phyloP scores from a whole-genome alignment of 2,329 filamentous ascomycete genomes.

The Aspergillus clavatus region DNA sequence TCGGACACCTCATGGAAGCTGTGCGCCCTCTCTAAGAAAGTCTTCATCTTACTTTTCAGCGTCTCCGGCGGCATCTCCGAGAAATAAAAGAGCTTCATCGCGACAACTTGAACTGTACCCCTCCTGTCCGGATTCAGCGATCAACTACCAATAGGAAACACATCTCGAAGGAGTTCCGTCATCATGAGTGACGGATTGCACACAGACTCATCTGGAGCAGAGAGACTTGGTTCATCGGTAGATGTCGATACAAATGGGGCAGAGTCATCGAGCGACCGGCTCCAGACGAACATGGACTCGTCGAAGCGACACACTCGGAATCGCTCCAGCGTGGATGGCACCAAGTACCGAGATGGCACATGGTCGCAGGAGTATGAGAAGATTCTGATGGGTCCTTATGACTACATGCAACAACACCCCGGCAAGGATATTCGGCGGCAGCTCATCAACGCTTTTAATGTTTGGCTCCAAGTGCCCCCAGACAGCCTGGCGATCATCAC shows the following conservation, averaged over 20 bases:
- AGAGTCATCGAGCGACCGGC: slow-evolving; percentile 43
- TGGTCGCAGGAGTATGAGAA: slow-evolving; percentile 39
- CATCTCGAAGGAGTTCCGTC: slow-evolving; percentile 67
- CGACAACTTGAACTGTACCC: not conserved
- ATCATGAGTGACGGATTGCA: slow-evolving; percentile 39
- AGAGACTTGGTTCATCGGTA: slow-evolving; percentile 45
- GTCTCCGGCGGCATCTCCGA: no score
- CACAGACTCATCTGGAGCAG: slow-evolving; percentile 2
- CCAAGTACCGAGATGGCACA: slow-evolving; percentile 35
- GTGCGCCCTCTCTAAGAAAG: no score
- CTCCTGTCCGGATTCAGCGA: slow-evolving; percentile 29
- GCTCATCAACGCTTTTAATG: slow-evolving; percentile 43
- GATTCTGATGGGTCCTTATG: slow-evolving; percentile 42
- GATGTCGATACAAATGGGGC: slow-evolving; percentile 53
- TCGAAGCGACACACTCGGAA: slow-evolving; percentile 29
- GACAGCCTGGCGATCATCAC: slow-evolving; percentile 40
- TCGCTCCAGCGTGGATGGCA: slow-evolving; percentile 36
- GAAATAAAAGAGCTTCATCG: not conserved
- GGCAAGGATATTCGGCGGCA: slow-evolving; percentile 44
- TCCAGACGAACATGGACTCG: slow-evolving; percentile 21
- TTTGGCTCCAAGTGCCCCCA: slow-evolving; percentile 41
- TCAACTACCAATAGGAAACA: slow-evolving; percentile 62
- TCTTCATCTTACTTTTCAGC: not conserved
- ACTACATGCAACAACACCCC: slow-evolving; percentile 42
- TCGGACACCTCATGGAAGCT: no score